Percentiles rank a stretch among this genome's conserved stretches.
These are phyloP conservation scores for Trichoderma atroviride DNA, from an alignment of 2,329 filamentous ascomycete genomes.

Conservation along the genomic window DNA sequence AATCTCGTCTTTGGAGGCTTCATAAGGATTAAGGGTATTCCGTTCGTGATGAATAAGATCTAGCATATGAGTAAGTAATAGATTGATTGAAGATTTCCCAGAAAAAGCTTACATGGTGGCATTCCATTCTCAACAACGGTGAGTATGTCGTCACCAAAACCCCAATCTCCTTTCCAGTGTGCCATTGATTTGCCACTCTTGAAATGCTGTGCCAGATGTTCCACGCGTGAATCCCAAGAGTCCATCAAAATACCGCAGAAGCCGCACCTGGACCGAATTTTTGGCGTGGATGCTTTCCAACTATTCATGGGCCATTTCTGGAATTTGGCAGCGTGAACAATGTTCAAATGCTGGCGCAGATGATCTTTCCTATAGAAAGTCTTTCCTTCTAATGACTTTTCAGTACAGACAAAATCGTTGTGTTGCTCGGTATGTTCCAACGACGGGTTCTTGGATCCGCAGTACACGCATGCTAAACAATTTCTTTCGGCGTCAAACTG, in stretches of 20 bases:
- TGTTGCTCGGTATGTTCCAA: slow-evolving; percentile 41
- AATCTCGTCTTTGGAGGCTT: not conserved
- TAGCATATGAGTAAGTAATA: not conserved
- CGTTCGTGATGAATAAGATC: slow-evolving; percentile 17
- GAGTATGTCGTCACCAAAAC: slow-evolving; percentile 38
- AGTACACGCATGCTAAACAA: slow-evolving; percentile 43
- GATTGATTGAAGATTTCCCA: not conserved
- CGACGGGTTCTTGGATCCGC: slow-evolving; percentile 38
- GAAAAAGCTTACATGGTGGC: slow-evolving; percentile 11
- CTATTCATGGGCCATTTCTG: slow-evolving; percentile 48
- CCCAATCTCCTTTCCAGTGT: slow-evolving; percentile 50
- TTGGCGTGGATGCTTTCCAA: slow-evolving; percentile 42
- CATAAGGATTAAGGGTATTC: not conserved
- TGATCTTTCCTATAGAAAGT: slow-evolving; percentile 50
- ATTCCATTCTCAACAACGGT: slow-evolving; percentile 17
- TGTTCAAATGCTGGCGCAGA: slow-evolving; percentile 46
- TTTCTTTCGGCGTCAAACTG: slow-evolving; percentile 39
- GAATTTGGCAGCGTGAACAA: slow-evolving; percentile 47
- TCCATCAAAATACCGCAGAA: slow-evolving; percentile 43
- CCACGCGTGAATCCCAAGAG: slow-evolving; percentile 42
- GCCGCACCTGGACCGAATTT: slow-evolving; percentile 46
- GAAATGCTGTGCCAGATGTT: slow-evolving; percentile 48
- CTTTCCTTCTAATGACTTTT: slow-evolving; percentile 48
- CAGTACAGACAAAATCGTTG: slow-evolving; percentile 50
- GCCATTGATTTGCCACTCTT: slow-evolving; percentile 46